These are phyloP conservation scores for Paecilomyces niveus DNA, from an alignment of 2,329 filamentous ascomycete genomes.

Conservation along the genomic window DNA sequence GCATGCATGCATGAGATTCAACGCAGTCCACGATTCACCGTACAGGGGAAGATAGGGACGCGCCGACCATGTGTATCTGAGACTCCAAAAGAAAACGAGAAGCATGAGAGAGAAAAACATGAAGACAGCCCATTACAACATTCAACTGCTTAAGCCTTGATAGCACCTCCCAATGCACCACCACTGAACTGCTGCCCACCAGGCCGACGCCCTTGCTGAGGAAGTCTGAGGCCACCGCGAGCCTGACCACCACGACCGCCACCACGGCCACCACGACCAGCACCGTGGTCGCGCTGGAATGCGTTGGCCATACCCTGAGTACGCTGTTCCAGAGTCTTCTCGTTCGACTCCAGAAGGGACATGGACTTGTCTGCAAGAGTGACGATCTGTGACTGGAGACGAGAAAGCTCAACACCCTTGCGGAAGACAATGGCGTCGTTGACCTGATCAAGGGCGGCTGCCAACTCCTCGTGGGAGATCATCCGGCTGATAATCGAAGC, in stretches of 20 bases:
- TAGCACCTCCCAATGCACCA: slow-evolving; percentile 45
- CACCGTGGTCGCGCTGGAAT: slow-evolving; percentile 85
- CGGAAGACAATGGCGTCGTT: slow-evolving; percentile 97
- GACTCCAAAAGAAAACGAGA: slow-evolving; percentile 19
- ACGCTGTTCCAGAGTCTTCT: slow-evolving; percentile 92
- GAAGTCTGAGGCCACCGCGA: slow-evolving; percentile 30
- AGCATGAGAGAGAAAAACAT: slow-evolving; percentile 1
- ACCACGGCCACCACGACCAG: slow-evolving; percentile 60
- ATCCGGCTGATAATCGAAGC: slow-evolving; percentile 96
- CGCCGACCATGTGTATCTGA: slow-evolving; percentile 1
- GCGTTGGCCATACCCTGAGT: slow-evolving; percentile 93
- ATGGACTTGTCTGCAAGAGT: slow-evolving; percentile 95
- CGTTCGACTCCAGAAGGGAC: slow-evolving; percentile 91
- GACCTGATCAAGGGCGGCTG: slow-evolving; percentile 93
- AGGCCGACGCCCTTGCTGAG: slow-evolving; percentile 34
- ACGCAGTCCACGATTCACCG: neutral
- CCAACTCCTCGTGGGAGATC: slow-evolving; percentile 98
- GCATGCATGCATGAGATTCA: slow-evolving; percentile 10
- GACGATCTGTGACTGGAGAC: slow-evolving; percentile 89
- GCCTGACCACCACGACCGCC: slow-evolving; percentile 32
- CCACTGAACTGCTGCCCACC: slow-evolving; percentile 45
- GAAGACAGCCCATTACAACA: slow-evolving; percentile 1
- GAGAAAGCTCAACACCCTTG: slow-evolving; percentile 96
- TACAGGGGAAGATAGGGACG: neutral
- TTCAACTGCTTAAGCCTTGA: slow-evolving; percentile 38